phyloP scores from a whole-genome alignment of 306 rosid genomes.

The Lathyrus oleraceus region DNA sequence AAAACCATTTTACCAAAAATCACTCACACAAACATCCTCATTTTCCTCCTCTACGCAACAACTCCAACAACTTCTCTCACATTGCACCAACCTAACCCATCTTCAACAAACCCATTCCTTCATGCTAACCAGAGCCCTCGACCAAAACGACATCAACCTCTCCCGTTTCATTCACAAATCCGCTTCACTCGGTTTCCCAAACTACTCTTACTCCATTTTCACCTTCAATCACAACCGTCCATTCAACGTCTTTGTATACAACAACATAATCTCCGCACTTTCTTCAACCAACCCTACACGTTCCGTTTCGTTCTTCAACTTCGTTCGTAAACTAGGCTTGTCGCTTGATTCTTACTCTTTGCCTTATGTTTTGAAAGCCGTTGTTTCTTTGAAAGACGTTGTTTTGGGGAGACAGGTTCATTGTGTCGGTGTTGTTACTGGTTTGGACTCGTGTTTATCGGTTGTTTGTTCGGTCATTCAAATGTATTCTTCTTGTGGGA shows the following conservation, averaged over 20 bases:
- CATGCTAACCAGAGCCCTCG: conserved; percentile 46
- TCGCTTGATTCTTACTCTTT: conserved; percentile 62
- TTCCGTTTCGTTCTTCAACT: conserved; percentile 43
- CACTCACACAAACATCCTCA: not conserved
- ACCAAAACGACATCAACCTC: conserved; percentile 48
- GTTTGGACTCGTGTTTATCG: conserved; percentile 36
- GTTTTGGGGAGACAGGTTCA: conserved; percentile 52
- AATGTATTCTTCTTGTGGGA: conserved; percentile 55
- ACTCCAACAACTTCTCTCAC: conserved; percentile 29
- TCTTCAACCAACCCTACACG: conserved; percentile 33
- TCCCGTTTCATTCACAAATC: conserved; percentile 49
- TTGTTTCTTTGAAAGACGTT: conserved; percentile 30
- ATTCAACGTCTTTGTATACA: conserved; percentile 43
- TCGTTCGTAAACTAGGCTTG: conserved; percentile 32
- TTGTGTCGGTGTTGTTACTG: conserved; percentile 49
- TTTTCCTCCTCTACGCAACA: not conserved
- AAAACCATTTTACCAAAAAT: not conserved
- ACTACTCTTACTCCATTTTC: conserved; percentile 52
- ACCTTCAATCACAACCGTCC: conserved; percentile 30
- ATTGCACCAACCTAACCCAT: conserved; percentile 43
- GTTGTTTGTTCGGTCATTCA: conserved; percentile 52
- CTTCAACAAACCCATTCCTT: conserved; percentile 51
- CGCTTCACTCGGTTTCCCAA: conserved; percentile 46
- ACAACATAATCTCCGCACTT: conserved; percentile 50
- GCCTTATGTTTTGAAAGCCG: conserved; percentile 59